Percentiles rank a stretch among this genome's conserved stretches.
Evolutionary conservation across 495 filamentous ascomycete genomes (phyloP).

Genomic region (Immersiella caudata): DNA sequence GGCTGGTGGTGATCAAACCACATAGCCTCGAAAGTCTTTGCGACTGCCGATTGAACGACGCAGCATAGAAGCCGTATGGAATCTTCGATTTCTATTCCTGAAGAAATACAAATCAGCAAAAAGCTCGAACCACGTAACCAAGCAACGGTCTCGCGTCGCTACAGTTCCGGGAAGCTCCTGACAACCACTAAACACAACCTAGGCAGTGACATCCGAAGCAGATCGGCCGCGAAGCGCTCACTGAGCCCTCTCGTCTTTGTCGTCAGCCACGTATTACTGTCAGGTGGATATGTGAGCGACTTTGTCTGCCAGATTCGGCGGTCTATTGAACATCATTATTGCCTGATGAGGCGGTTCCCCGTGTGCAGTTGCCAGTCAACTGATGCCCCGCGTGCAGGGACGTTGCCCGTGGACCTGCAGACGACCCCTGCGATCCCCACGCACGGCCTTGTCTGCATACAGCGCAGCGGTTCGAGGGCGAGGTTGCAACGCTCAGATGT

Average conservation of each 20-base stretch:
- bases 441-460: constrained; percentile 13
- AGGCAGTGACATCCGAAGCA: background rate
- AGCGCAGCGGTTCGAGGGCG: background rate
- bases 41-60: background rate
- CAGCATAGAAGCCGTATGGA: constrained; percentile 16
- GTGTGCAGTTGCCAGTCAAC: background rate
- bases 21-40: background rate
- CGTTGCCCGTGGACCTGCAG: constrained; percentile 13
- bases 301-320: background rate
- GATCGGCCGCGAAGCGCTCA: background rate
- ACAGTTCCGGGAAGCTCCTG: background rate
- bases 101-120: constrained; percentile 10
- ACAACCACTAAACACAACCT: background rate
- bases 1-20: constrained; percentile 16
- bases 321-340: background rate
- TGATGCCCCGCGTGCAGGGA: background rate
- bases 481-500: background rate
- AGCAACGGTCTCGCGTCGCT: background rate
- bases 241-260: background rate
- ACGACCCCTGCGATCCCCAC: background rate
- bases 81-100: constrained; percentile 8
- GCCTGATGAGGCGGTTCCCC: background rate
- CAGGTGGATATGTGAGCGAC: background rate
- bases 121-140: background rate
- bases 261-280: background rate